Evolutionary conservation across 306 rosid genomes (phyloP).

Genomic region (Inga leiocalycina): DNA sequence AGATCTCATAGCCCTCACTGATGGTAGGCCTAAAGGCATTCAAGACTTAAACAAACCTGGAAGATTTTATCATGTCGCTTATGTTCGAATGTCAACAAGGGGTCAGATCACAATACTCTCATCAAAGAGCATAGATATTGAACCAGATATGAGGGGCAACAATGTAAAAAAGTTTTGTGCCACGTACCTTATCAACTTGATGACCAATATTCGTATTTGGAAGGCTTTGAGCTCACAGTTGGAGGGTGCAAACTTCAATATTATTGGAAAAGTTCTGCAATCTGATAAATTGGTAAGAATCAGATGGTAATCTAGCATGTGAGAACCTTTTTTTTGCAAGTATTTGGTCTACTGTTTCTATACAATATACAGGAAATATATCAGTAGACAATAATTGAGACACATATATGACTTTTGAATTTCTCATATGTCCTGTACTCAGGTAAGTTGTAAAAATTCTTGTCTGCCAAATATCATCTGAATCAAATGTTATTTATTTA

Average conservation of each 20-base stretch:
- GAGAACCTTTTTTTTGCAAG: too few species aligned
- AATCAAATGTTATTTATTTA: background rate
- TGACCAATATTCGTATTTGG: conserved; percentile 29
- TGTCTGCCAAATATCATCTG: background rate
- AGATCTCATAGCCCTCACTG: conserved; percentile 57
- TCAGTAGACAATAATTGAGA: too few species aligned
- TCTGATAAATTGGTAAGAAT: conserved; percentile 42
- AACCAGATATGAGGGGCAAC: background rate
- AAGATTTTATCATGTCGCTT: conserved; percentile 44
- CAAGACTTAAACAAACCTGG: conserved; percentile 40
- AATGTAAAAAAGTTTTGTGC: conserved; percentile 13
- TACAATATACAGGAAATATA: too few species aligned
- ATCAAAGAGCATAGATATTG: background rate
- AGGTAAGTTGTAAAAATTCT: background rate
- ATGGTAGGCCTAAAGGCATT: conserved; percentile 33
- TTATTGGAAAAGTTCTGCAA: conserved; percentile 43
- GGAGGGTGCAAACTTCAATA: conserved; percentile 1
- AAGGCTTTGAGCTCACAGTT: conserved; percentile 13
- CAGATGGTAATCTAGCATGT: background rate
- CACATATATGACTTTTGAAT: too few species aligned
- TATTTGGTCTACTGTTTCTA: too few species aligned
- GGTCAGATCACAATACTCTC: conserved; percentile 11
- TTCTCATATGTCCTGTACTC: background rate
- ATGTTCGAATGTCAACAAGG: conserved; percentile 25
- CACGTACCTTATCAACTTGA: background rate